Evolutionary conservation across 768 basidiomycete species (phyloP).

Genomic region (Butyriboletus loyo): DNA sequence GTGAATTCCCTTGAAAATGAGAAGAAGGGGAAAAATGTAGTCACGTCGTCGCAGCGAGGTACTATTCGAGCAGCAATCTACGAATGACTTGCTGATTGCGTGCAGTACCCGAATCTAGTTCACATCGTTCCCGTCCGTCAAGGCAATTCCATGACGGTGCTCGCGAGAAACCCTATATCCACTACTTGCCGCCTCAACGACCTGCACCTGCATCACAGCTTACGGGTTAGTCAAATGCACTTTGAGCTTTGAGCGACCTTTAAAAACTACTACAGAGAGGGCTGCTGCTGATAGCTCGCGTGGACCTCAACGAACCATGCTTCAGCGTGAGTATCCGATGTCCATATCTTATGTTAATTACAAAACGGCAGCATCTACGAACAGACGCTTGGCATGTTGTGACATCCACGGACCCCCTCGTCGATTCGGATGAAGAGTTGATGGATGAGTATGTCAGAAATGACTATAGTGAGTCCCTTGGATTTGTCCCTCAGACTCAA

Average conservation of each 20-base stretch:
- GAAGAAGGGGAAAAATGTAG: conserved; percentile 42
- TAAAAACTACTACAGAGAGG: conserved; percentile 16
- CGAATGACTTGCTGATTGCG: conserved; percentile 9
- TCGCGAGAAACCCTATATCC: conserved; percentile 34
- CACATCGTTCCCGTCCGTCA: conserved; percentile 25
- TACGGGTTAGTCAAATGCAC: conserved; percentile 20
- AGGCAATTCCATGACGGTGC: conserved; percentile 22
- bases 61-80: not conserved
- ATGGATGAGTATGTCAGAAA: conserved; percentile 58
- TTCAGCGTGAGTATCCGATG: conserved; percentile 38
- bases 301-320: conserved; percentile 40
- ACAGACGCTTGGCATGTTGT: conserved; percentile 75
- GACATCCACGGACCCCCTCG: conserved; percentile 59
- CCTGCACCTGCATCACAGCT: conserved; percentile 11
- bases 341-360: not conserved
- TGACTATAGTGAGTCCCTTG: conserved; percentile 58
- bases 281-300: conserved; percentile 9
- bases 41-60: conserved; percentile 32
- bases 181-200: conserved; percentile 32
- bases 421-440: conserved; percentile 71
- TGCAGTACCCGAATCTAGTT: conserved; percentile 23
- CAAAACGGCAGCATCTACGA: not conserved
- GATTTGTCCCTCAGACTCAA: not conserved
- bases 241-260: not conserved
- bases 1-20: conserved; percentile 54